Conservation (phyloP, 2,329 filamentous ascomycete genomes). For the Neopestalotiopsis sp. region DNA sequence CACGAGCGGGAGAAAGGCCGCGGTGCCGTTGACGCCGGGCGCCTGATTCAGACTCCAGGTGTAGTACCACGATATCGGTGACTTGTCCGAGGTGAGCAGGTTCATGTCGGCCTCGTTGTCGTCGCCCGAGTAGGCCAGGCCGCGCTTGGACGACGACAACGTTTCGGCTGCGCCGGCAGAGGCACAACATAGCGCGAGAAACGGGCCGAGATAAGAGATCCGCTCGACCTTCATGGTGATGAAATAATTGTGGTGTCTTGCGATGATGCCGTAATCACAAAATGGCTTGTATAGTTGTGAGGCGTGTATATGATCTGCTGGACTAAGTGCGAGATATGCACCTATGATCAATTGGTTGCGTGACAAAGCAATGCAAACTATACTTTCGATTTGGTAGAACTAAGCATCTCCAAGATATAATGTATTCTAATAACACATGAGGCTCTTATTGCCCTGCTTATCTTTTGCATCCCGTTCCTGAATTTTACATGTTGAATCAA, state of each 20-base stretch:
- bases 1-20: slow-evolving; percentile 45
- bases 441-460: neutral
- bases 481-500: neutral
- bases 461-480: neutral
- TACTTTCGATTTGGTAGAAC: neutral
- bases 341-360: neutral
- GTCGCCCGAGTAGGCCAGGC: slow-evolving; percentile 33
- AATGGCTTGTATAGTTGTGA: neutral
- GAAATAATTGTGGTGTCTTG: neutral
- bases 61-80: slow-evolving; percentile 48
- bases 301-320: neutral
- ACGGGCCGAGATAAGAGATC: neutral
- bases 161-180: neutral
- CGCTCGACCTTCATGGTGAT: neutral
- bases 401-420: neutral
- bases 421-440: neutral
- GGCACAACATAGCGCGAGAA: neutral
- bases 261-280: neutral
- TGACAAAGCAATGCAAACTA: neutral
- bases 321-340: neutral
- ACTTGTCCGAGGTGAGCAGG: slow-evolving; percentile 42
- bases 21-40: slow-evolving; percentile 27
- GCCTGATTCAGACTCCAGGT: slow-evolving; percentile 42
- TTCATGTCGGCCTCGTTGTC: slow-evolving; percentile 36
- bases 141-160: slow-evolving; percentile 29